A percentile compares a stretch with the other conserved stretches of the same genome.
phyloP scores from a whole-genome alignment of 179 eudicot species.

The Spinacia oleracea region DNA sequence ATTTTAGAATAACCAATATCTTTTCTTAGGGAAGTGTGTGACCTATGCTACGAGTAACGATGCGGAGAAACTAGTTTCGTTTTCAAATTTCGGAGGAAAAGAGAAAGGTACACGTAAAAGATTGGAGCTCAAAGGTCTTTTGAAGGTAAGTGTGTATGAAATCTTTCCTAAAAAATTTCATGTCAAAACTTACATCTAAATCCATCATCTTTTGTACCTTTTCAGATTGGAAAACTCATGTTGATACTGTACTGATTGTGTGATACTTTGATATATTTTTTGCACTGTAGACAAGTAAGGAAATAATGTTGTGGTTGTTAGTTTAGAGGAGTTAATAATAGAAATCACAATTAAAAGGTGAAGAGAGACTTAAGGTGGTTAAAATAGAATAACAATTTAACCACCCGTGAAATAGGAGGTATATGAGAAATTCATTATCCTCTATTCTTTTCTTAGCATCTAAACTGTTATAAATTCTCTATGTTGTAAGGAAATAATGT shows the following conservation, averaged over 20 bases:
- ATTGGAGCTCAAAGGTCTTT: slow-evolving; percentile 32
- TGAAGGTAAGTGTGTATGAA: slow-evolving; percentile 44
- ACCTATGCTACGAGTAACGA: slow-evolving; percentile 28
- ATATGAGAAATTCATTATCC: too few relatives aligned
- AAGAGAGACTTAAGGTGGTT: too few relatives aligned
- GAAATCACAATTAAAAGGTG: too few relatives aligned
- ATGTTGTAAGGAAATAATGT: too few relatives aligned
- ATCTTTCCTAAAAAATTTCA: background rate
- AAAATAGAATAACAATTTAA: too few relatives aligned
- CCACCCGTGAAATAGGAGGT: too few relatives aligned
- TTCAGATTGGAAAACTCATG: background rate
- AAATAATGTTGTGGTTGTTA: too few relatives aligned
- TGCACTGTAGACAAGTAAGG: too few relatives aligned
- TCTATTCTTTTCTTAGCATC: too few relatives aligned
- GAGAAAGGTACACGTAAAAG: slow-evolving; percentile 28
- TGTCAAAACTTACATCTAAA: slow-evolving; percentile 5
- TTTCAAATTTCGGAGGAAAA: slow-evolving; percentile 23
- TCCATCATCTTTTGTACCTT: background rate
- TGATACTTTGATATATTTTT: background rate
- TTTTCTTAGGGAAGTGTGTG: slow-evolving; percentile 54
- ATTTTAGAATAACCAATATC: slow-evolving; percentile 7
- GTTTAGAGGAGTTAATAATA: too few relatives aligned
- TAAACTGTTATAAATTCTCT: too few relatives aligned
- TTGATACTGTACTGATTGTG: background rate
- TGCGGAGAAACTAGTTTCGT: slow-evolving; percentile 28